These are phyloP conservation scores for Avena insularis DNA, from an alignment of 176 grass and related monocot genomes.

Conservation along the genomic window DNA sequence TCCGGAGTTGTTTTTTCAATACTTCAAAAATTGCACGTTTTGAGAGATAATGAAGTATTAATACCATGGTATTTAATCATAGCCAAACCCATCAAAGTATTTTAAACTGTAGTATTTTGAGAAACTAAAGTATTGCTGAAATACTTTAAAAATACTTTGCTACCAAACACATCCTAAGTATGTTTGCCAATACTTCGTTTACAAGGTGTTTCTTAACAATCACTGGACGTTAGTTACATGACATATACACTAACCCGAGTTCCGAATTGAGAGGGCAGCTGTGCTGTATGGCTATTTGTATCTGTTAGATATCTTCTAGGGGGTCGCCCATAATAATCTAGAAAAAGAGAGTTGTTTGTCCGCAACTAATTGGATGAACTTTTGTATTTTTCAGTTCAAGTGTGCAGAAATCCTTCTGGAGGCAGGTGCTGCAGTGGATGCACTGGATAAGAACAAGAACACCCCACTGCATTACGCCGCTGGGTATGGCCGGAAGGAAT, in stretches of 20 bases:
- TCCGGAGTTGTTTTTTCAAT: no score
- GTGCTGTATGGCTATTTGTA: constrained; percentile 30
- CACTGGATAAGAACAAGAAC: constrained; percentile 92
- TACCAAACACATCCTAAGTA: no score
- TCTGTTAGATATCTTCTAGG: neutral
- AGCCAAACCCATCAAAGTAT: no score
- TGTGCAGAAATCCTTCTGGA: constrained; percentile 78
- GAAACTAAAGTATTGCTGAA: neutral
- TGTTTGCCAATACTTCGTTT: constrained; percentile 1
- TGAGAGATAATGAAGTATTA: no score
- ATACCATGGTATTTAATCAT: no score
- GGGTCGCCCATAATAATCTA: neutral
- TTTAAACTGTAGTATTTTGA: no score
- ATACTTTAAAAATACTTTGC: no score
- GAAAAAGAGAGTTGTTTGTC: neutral
- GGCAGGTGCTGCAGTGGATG: constrained; percentile 67
- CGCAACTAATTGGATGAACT: constrained; percentile 7
- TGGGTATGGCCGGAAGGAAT: constrained; percentile 89
- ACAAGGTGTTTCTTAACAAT: neutral
- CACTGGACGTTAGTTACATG: neutral
- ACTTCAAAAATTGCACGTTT: no score
- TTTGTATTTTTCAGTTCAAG: constrained; percentile 53
- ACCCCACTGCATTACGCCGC: constrained; percentile 85
- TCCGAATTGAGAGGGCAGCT: neutral
- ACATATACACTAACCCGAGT: neutral